Evolutionary conservation across 805 yeast species (phyloP).

Genomic region (Myxozyma neotropica): DNA sequence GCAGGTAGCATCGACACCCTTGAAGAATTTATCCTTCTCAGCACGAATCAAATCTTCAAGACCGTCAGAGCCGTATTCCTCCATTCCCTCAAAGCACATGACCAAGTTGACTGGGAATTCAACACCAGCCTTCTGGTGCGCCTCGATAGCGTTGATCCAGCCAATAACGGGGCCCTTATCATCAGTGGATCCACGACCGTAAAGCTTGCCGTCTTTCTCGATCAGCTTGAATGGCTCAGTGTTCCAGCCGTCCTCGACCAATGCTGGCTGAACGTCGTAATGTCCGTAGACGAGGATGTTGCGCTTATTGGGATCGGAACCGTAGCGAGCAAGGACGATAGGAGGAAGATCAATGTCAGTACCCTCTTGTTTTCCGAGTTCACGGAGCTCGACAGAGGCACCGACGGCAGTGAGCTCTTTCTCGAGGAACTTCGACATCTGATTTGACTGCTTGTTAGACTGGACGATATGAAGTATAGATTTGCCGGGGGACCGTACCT

Average conservation of each 20-base stretch:
- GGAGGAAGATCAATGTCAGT: conserved; percentile 82
- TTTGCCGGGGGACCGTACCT: conserved; percentile 40
- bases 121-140: conserved; percentile 79
- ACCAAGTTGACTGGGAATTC: conserved; percentile 93
- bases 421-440: conserved; percentile 80
- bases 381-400: conserved; percentile 74
- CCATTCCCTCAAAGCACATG: conserved; percentile 96
- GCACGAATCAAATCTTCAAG: conserved; percentile 77
- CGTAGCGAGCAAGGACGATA: conserved; percentile 86
- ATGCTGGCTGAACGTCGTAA: conserved; percentile 98
- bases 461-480: too few species aligned
- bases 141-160: conserved; percentile 92
- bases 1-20: conserved; percentile 89
- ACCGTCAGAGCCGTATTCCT: conserved; percentile 94
- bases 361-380: conserved; percentile 76
- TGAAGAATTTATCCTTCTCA: conserved; percentile 81
- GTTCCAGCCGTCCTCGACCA: conserved; percentile 89
- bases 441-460: too few species aligned
- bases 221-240: conserved; percentile 84
- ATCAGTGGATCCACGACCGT: conserved; percentile 94
- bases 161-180: conserved; percentile 98
- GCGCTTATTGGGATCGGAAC: conserved; percentile 78
- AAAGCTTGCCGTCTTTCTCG: conserved; percentile 68
- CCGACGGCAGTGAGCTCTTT: conserved; percentile 71
- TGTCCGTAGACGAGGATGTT: conserved; percentile 93